phyloP scores from a whole-genome alignment of 139 green algal species.

The Picochlorum sp. region DNA sequence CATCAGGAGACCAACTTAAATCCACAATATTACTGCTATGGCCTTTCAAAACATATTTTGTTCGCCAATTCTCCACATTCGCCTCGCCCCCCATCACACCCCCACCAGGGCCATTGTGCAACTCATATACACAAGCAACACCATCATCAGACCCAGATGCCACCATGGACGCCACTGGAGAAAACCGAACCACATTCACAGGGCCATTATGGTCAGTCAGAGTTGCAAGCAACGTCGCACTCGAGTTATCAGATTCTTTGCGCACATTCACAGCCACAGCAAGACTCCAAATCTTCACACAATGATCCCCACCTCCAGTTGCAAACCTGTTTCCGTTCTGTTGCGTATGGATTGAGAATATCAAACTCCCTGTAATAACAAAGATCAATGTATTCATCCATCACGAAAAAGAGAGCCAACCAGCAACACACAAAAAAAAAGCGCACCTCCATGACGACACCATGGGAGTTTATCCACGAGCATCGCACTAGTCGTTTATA shows the following conservation, averaged over 20 bases:
- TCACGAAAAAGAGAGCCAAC: background rate
- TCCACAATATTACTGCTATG: constrained; percentile 80
- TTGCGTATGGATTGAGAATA: constrained; percentile 65
- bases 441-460: constrained; percentile 42
- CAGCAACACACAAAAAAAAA: background rate
- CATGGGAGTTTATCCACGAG: constrained; percentile 43
- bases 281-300: constrained; percentile 68
- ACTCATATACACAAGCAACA: constrained; percentile 58
- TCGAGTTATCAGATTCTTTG: constrained; percentile 32
- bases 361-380: constrained; percentile 23
- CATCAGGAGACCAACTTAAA: constrained; percentile 74
- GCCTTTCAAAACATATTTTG: constrained; percentile 42
- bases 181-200: constrained; percentile 81
- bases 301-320: constrained; percentile 58
- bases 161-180: constrained; percentile 37
- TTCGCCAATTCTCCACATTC: constrained; percentile 85
- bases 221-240: constrained; percentile 61
- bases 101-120: constrained; percentile 36
- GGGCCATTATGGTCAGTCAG: constrained; percentile 59
- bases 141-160: constrained; percentile 66
- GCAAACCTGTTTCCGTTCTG: constrained; percentile 49
- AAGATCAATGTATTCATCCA: background rate
- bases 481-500: constrained; percentile 19
- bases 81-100: constrained; percentile 16
- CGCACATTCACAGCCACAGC: constrained; percentile 40